phyloP scores from a whole-genome alignment of 1,284 basidiomycete genomes.

The Meripilus lineatus region DNA sequence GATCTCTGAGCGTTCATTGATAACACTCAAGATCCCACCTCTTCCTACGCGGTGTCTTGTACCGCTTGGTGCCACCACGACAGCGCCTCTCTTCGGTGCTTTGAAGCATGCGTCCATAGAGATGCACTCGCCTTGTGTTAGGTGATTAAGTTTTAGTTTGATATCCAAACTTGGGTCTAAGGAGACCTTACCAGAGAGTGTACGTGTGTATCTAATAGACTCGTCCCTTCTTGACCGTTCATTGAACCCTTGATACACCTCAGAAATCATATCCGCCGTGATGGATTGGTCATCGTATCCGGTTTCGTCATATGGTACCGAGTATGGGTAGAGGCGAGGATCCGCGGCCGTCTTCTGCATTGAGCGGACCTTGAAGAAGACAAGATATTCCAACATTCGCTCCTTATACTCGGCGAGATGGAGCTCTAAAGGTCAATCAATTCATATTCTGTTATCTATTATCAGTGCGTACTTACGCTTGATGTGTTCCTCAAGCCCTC shows the following conservation, averaged over 20 bases:
- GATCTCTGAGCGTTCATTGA: constrained; percentile 20
- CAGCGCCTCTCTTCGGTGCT: constrained; percentile 33
- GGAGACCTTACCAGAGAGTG: constrained; percentile 10
- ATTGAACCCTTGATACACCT: constrained; percentile 12
- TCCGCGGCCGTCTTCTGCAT: too few species aligned
- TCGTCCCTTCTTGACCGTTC: constrained; percentile 7
- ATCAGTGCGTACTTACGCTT: constrained; percentile 9
- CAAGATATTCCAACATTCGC: constrained; percentile 3
- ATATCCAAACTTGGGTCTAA: too few species aligned
- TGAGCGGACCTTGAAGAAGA: neutral
- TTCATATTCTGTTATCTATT: neutral
- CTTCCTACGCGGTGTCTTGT: constrained; percentile 5
- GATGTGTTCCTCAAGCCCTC: constrained; percentile 13
- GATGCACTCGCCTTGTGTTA: too few species aligned
- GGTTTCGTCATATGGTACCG: neutral
- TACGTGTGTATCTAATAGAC: constrained; percentile 11
- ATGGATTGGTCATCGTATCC: constrained; percentile 11
- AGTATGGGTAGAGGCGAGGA: constrained; percentile 1
- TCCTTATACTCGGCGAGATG: constrained; percentile 13
- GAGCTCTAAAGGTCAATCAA: constrained; percentile 7
- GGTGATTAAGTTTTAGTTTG: too few species aligned
- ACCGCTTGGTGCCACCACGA: constrained; percentile 2
- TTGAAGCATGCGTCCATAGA: constrained; percentile 24
- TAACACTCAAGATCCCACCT: constrained; percentile 14
- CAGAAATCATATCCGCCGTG: constrained; percentile 11